Evolutionary conservation across 148 eudicot species (phyloP).

Genomic region (Gaultheria prostrata): DNA sequence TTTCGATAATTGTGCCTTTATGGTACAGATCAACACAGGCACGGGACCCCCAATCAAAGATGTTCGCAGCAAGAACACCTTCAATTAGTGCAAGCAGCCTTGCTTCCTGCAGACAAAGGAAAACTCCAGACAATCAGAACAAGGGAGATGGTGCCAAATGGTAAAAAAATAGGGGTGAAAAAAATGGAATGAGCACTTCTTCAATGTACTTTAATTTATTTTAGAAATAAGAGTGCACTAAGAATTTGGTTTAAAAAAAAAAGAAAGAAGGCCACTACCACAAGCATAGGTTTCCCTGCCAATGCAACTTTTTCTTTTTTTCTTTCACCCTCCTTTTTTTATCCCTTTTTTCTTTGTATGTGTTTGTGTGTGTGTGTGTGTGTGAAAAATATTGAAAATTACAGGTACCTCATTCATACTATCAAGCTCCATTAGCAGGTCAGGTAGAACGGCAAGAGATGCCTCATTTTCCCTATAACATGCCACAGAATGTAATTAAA

Average conservation of each 20-base stretch:
- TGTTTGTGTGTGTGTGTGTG: too few relatives aligned
- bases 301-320: not conserved
- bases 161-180: not conserved
- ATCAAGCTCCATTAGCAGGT: conserved; percentile 84
- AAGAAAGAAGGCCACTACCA: not conserved
- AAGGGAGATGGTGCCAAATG: not conserved
- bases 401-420: conserved; percentile 75
- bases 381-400: not conserved
- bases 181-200: not conserved
- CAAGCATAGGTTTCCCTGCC: not conserved
- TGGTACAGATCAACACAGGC: conserved; percentile 99
- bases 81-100: conserved; percentile 81
- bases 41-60: conserved; percentile 99
- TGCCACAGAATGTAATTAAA: not conserved
- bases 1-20: conserved; percentile 94
- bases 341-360: too few relatives aligned
- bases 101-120: conserved; percentile 52
- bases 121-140: conserved; percentile 4
- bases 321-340: not conserved
- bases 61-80: conserved; percentile 98
- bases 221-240: not conserved
- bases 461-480: conserved; percentile 91
- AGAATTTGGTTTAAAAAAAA: not conserved
- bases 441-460: conserved; percentile 94
- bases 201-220: not conserved